phyloP scores from a whole-genome alignment of 2,329 filamentous ascomycete genomes.

The Blastomyces parvus region DNA sequence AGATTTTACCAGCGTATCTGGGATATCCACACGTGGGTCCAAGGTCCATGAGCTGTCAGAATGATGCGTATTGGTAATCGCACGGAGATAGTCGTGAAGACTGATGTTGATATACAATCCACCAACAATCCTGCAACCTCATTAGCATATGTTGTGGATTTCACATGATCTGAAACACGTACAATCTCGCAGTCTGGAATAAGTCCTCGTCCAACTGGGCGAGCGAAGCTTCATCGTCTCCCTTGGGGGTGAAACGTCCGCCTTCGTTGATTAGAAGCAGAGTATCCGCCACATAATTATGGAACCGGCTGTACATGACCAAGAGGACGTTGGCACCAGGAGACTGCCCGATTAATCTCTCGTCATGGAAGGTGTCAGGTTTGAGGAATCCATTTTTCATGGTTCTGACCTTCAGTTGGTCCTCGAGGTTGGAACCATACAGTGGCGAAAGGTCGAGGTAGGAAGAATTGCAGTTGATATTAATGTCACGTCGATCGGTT shows the following conservation, averaged over 20 bases:
- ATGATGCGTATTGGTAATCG: constrained; percentile 27
- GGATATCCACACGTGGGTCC: constrained; percentile 31
- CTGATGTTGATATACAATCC: constrained; percentile 26
- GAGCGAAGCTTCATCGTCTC: constrained; percentile 26
- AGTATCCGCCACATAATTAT: constrained; percentile 30
- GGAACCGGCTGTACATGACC: constrained; percentile 29
- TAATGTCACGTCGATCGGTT: constrained; percentile 26
- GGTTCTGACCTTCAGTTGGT: constrained; percentile 28
- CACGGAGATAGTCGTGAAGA: constrained; percentile 26
- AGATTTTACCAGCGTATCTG: constrained; percentile 16
- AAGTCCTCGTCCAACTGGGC: constrained; percentile 25
- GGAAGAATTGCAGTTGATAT: constrained; percentile 32
- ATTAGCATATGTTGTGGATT: constrained; percentile 3
- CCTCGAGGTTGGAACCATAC: constrained; percentile 30
- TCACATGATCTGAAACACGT: constrained; percentile 5
- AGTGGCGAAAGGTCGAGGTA: constrained; percentile 40
- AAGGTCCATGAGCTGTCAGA: constrained; percentile 35
- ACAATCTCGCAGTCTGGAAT: constrained; percentile 28
- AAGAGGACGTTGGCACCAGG: constrained; percentile 25
- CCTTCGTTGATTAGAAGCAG: constrained; percentile 36
- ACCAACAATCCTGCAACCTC: constrained; percentile 18
- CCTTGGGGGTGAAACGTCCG: constrained; percentile 22
- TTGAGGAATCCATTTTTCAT: constrained; percentile 31
- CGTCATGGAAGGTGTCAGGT: constrained; percentile 28
- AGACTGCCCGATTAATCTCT: constrained; percentile 24